These are phyloP conservation scores for Neocucurbitaria cava DNA, from an alignment of 2,329 filamentous ascomycete genomes.

Conservation along the genomic window DNA sequence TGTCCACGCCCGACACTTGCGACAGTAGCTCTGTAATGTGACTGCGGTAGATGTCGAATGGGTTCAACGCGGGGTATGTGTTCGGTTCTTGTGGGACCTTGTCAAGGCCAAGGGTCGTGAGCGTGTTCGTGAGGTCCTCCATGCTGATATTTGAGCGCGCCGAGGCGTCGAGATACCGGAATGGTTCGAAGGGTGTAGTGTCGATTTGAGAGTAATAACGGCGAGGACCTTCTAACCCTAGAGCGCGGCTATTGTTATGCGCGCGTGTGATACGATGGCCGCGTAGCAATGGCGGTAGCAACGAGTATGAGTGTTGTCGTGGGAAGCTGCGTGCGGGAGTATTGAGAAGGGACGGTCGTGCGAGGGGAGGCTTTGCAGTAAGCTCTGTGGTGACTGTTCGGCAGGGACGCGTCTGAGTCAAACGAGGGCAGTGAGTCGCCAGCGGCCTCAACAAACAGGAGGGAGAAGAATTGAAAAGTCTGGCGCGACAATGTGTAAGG, in stretches of 20 bases:
- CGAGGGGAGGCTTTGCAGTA: background rate
- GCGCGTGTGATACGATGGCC: constrained; percentile 4
- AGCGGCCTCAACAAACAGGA: constrained; percentile 36
- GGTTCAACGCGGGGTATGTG: constrained; percentile 71
- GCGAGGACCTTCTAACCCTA: constrained; percentile 1
- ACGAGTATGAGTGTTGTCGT: constrained; percentile 7
- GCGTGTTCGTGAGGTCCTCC: constrained; percentile 47
- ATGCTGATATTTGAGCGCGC: constrained; percentile 32
- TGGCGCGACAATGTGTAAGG: constrained; percentile 21
- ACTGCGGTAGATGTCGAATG: constrained; percentile 79
- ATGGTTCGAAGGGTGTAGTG: constrained; percentile 24
- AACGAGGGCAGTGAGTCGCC: constrained; percentile 39
- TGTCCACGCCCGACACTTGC: constrained; percentile 73
- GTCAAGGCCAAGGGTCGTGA: constrained; percentile 48
- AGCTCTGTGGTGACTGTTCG: constrained; percentile 10
- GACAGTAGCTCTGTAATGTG: constrained; percentile 75
- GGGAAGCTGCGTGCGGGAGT: constrained; percentile 2
- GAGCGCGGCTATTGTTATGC: background rate
- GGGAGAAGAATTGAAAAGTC: constrained; percentile 35
- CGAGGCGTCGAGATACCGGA: constrained; percentile 35
- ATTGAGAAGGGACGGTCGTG: background rate
- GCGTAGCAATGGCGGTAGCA: constrained; percentile 3
- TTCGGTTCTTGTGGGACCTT: constrained; percentile 50
- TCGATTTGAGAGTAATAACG: constrained; percentile 23
- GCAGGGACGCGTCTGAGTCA: constrained; percentile 34